Evolutionary conservation across 1,284 basidiomycete genomes (phyloP), one percentile per base, ranked within the genome.

Genomic region (Ustilago vetiveriae): DNA sequence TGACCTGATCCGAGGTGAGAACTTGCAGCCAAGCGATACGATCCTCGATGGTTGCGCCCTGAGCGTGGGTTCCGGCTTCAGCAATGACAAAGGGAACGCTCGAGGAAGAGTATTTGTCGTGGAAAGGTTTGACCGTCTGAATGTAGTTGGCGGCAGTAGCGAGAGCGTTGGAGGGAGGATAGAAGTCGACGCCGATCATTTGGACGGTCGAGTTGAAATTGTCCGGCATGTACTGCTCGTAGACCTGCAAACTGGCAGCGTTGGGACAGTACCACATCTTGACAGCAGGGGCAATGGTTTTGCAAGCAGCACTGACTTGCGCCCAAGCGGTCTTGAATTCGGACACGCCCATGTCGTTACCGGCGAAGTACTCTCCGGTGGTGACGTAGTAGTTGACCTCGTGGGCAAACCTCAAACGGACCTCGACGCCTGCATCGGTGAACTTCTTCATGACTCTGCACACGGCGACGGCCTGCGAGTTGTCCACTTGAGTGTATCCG

Each of bases 251-350:
- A 46, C 68, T 24, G 58, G 59, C 52, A 23, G 68, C 49, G 48
- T 56, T 57, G 56, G 75, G 74, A n/a, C 67, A 73, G 59, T 67
- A 72, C 63, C 76, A 72, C 64, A 82, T 78, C 57, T 82, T 83
- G 53, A 82, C 82, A n/a, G 60, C 50, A 23, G 80, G 79, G 0
- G 79, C 79, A 38, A 78, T 75, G 17, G 55, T 24, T 37, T 64
- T 47, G 40, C 75, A 58, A 39, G 82, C 81, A 6, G 65, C 68
- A 14, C 76, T 67, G 13, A 83, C 82, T 24, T 73, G 75, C 11
- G 66, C 71, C 80, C 81, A 83, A 27, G 77, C 82, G 9, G 72
- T 75, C 67, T 82, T 82, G 74, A 83, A 83, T 42, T 69, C 81
- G 9, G 50, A 49, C 14, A 77, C 78, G 40, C 70, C 67, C 54